Evolutionary conservation across 148 eudicot genomes (phyloP).

Genomic region (Rhododendron kiyosumense): DNA sequence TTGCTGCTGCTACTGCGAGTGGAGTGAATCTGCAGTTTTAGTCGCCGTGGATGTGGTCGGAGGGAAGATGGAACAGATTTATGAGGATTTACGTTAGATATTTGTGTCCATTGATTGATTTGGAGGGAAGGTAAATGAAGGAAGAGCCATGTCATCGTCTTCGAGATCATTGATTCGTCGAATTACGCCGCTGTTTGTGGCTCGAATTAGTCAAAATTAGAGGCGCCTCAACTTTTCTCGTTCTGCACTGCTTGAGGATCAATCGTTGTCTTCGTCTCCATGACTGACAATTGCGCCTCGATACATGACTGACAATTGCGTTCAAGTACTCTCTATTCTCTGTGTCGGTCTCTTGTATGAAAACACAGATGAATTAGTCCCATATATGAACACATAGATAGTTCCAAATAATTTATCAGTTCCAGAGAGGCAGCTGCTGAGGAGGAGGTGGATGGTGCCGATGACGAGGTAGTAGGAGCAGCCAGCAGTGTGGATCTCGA

Average conservation of each 20-base stretch:
- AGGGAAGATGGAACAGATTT: too few species aligned
- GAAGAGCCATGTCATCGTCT: conserved; percentile 8
- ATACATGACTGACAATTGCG: conserved; percentile 60
- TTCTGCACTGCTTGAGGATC: conserved; percentile 33
- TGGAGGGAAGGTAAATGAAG: background rate
- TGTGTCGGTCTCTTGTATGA: background rate
- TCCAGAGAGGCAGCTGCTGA: too few species aligned
- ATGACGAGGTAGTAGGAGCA: too few species aligned
- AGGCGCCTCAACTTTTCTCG: conserved; percentile 38
- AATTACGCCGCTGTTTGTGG: conserved; percentile 29
- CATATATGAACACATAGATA: too few species aligned
- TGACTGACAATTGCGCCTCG: conserved; percentile 43
- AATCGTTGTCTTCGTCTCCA: conserved; percentile 29
- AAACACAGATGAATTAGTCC: too few species aligned
- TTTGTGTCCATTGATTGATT: background rate
- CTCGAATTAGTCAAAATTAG: conserved; percentile 52
- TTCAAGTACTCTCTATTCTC: conserved; percentile 41
- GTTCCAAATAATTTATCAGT: too few species aligned
- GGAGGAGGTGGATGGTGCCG: too few species aligned
- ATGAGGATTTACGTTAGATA: too few species aligned
- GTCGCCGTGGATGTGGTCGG: too few species aligned
- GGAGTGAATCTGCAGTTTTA: too few species aligned
- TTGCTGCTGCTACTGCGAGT: too few species aligned
- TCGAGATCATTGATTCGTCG: conserved; percentile 50
- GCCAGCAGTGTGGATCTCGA: too few species aligned